Base-by-base conservation (phyloP, 176 grass and related monocot genomes). In the Avena insularis region DNA sequence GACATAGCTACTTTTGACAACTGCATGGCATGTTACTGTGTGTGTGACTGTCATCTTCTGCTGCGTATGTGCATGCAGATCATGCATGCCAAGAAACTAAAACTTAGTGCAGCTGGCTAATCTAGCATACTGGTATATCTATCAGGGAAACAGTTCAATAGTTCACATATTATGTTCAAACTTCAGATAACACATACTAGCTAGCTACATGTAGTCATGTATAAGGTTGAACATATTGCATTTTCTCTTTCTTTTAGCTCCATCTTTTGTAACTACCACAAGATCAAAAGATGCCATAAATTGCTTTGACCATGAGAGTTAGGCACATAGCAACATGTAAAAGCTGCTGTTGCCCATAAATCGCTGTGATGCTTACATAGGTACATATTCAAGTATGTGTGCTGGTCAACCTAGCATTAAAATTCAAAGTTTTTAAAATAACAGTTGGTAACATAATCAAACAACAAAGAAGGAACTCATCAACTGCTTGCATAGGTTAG, bases 1-100 rank as follows among this genome's bases (percentile, higher is more conserved):
- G 14, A 77, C 48, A 48, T 47, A 73, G 40, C 11, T 56, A 19
- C 54, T 56, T 56, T 6, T 57, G 55, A 17, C 17, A 57, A 57
- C 55, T 73, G 70, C 74, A 77, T 77, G 49, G 49, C 75, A 77
- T 57, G 51, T 51, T 56, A 77, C 75, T 36, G 75, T 77, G 16
- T 53, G 72, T 57, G 27, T 35, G 53, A 36, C 50, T 77, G 74
- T 2, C 73, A 76, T 29, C 23, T 31, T 54, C 1, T 54, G 25
- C 13, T 54, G 25, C 13, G n/a, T 75, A 14, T 66, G 13, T 33
- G 27, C 75, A 77, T 33, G 27, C 75, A 77, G 49, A 56, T 36
- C 75, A 53, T 77, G 75, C 27, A 56, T 56, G 27, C 29, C 74
- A 77, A 55, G 27, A 74, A 49, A 74, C 40, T 21, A 3, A 75